Evolutionary conservation across 2,329 filamentous ascomycete species (phyloP), one percentile per base, ranked within the genome.

Genomic region (Thelonectria discophora): DNA sequence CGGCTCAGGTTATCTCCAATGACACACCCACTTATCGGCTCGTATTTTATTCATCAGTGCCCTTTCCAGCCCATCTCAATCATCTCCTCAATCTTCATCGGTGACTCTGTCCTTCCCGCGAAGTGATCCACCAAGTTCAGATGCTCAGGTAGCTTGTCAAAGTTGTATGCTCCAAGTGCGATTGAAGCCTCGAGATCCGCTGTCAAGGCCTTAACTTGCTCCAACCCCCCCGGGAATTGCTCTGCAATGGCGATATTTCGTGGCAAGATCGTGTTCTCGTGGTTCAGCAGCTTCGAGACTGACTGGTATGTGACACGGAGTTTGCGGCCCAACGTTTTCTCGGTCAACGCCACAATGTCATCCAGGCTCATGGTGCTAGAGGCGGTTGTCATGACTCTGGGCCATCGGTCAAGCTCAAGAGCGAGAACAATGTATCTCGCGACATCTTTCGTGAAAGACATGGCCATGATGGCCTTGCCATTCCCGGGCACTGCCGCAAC

Each of bases 151-250:
- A 64, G 27, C 5, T 9, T 51, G 21, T 59, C 59, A 18, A 75
- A 66, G 48, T 76, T 71, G 54, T 66, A 76, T 2, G 72, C 72
- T 1, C 73, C 73, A 11, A 75, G 65, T 5, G 69, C 73, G 8
- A 75, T 71, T 21, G 69, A 65, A 0, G 71, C 71, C 43, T 73
- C 73, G n/a, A 76, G 68, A 58, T 75, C 73, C 21, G 70, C 72
- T 21, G 73, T 66, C 37, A 75, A 60, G 6, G 58, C 69, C 47
- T 67, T 62, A 10, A 75, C 21, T 53, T 73, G 66, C 2, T 63
- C 53, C 43, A 71, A 32, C 4, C 73, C 70, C 12, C 50, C 57
- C 13, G 71, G 72, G 39, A 75, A 76, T 8, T 70, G 64, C 39
- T 71, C 67, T 5, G 71, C 70, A 17, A 74, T 69, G 2, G 66